Conservation (phyloP, 2,329 filamentous ascomycete species). For the Aspergillus floridensis region DNA sequence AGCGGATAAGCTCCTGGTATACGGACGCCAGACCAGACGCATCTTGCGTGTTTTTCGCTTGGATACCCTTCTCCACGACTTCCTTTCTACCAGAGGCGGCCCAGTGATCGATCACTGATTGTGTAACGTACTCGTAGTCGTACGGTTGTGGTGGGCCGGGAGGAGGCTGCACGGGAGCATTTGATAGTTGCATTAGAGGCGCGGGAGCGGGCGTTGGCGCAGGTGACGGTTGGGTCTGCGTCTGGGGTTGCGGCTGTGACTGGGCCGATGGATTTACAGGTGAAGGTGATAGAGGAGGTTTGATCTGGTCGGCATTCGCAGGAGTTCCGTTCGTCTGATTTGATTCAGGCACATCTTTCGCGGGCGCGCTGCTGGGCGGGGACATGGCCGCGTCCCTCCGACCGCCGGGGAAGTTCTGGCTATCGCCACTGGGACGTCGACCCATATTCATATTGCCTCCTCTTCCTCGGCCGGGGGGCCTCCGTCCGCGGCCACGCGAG, state of each 20-base stretch:
- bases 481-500: slow-evolving; percentile 37
- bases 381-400: slow-evolving; percentile 33
- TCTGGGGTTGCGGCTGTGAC: slow-evolving; percentile 20
- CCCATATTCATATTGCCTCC: slow-evolving; percentile 36
- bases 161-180: slow-evolving; percentile 17
- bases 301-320: slow-evolving; percentile 14
- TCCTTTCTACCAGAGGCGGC: slow-evolving; percentile 62
- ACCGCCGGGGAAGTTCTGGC: slow-evolving; percentile 32
- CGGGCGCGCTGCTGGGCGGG: slow-evolving; percentile 28
- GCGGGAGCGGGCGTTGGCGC: slow-evolving; percentile 14
- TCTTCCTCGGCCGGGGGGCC: slow-evolving; percentile 37
- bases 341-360: slow-evolving; percentile 30
- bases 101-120: slow-evolving; percentile 68
- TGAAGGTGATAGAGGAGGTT: slow-evolving; percentile 23
- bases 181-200: slow-evolving; percentile 8
- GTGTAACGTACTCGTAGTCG: slow-evolving; percentile 73
- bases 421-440: slow-evolving; percentile 35
- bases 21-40: slow-evolving; percentile 66
- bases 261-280: slow-evolving; percentile 10
- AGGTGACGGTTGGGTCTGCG: slow-evolving; percentile 18
- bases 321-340: slow-evolving; percentile 29
- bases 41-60: slow-evolving; percentile 67
- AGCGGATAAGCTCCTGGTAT: slow-evolving; percentile 81
- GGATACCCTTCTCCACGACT: slow-evolving; percentile 63
- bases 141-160: slow-evolving; percentile 48